Evolutionary conservation across 805 yeast genomes (phyloP).

Genomic region (Yarrowia porcina): DNA sequence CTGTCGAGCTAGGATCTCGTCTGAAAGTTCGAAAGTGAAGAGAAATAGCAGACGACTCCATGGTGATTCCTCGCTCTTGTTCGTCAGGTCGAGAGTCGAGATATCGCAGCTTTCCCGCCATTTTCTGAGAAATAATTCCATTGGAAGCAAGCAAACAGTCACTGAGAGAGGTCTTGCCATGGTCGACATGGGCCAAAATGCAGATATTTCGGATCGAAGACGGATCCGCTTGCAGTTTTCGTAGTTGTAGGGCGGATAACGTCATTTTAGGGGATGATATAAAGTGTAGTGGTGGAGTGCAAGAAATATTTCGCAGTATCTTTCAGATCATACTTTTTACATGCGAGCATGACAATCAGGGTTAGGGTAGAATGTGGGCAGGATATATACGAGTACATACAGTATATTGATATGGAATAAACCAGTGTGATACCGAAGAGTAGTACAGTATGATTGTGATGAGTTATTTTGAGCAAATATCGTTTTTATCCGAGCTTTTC

Average conservation of each 20-base stretch:
- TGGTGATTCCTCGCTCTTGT: slow-evolving; percentile 92
- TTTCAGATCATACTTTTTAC: slow-evolving; percentile 1
- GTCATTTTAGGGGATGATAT: slow-evolving; percentile 33
- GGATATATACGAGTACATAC: too few species aligned
- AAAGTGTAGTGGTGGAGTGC: background rate
- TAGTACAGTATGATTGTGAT: too few species aligned
- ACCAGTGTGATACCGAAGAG: too few species aligned
- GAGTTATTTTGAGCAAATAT: too few species aligned
- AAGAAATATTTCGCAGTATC: background rate
- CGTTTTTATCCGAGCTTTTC: too few species aligned
- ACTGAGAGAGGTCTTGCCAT: slow-evolving; percentile 93
- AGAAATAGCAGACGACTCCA: slow-evolving; percentile 96
- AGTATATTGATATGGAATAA: too few species aligned
- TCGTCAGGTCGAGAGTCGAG: slow-evolving; percentile 94
- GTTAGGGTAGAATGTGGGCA: background rate
- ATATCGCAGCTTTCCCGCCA: slow-evolving; percentile 94
- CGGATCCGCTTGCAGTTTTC: slow-evolving; percentile 66
- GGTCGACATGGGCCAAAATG: slow-evolving; percentile 96
- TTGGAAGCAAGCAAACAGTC: slow-evolving; percentile 91
- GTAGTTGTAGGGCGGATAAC: slow-evolving; percentile 60
- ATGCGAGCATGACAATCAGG: slow-evolving; percentile 17
- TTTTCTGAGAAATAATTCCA: slow-evolving; percentile 89
- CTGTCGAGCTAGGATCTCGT: slow-evolving; percentile 37
- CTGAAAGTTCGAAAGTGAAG: slow-evolving; percentile 68
- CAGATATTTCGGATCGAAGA: slow-evolving; percentile 81